Evolutionary conservation across 2,329 filamentous ascomycete genomes (phyloP).

Genomic region (Phyllosticta citribraziliensis): DNA sequence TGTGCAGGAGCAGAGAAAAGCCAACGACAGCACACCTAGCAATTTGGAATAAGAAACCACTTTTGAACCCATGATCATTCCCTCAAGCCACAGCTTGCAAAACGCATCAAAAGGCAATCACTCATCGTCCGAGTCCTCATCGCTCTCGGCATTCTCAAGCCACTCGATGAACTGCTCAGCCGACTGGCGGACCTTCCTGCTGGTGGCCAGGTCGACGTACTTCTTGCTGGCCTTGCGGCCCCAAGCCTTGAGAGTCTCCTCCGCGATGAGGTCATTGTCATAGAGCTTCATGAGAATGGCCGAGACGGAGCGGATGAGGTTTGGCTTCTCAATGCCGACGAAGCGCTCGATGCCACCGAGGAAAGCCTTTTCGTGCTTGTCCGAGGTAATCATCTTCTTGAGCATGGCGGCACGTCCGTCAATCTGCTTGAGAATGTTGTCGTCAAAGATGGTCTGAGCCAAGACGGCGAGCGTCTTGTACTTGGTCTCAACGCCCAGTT

Average conservation of each 20-base stretch:
- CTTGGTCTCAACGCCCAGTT: constrained; percentile 88
- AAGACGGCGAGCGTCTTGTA: constrained; percentile 88
- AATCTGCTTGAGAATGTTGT: constrained; percentile 82
- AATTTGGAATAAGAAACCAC: not conserved
- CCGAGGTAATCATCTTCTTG: constrained; percentile 84
- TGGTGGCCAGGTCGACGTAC: constrained; percentile 80
- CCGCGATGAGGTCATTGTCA: constrained; percentile 76
- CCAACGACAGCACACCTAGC: not conserved
- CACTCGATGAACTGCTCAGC: constrained; percentile 90
- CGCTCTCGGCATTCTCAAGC: constrained; percentile 77
- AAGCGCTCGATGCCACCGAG: constrained; percentile 93
- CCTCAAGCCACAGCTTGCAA: not conserved
- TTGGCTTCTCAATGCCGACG: constrained; percentile 70
- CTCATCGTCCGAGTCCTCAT: constrained; percentile 46
- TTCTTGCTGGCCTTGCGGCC: constrained; percentile 95
- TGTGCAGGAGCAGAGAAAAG: not conserved
- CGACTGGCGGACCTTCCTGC: constrained; percentile 91
- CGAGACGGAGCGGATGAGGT: constrained; percentile 67
- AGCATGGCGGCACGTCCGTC: constrained; percentile 74
- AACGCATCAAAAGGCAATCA: not conserved
- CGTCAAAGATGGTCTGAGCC: constrained; percentile 86
- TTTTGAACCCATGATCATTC: not conserved
- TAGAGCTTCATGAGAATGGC: constrained; percentile 87
- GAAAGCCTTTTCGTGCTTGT: constrained; percentile 91
- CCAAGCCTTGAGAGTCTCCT: constrained; percentile 86